Conservation (phyloP, 768 basidiomycete genomes). For the Amanita exitialis region DNA sequence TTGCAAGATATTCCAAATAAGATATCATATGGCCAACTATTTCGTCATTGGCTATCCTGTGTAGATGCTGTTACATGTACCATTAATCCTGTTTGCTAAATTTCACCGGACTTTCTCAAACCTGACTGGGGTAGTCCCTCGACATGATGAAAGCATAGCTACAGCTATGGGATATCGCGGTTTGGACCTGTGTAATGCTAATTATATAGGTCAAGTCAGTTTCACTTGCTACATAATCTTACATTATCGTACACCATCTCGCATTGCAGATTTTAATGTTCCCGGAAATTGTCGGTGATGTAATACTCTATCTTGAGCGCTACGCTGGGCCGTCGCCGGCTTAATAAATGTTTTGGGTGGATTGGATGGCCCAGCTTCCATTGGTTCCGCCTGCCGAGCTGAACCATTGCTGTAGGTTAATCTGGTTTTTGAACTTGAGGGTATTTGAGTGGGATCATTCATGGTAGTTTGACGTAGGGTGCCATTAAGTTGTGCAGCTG, state of each 20-base stretch:
- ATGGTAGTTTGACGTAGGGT: neutral
- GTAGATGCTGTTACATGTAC: conserved; percentile 10
- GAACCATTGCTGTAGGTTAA: neutral
- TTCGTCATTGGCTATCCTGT: conserved; percentile 14
- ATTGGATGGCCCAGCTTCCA: neutral
- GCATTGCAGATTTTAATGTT: conserved; percentile 6
- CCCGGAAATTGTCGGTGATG: conserved; percentile 5
- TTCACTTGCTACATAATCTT: neutral
- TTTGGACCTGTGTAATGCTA: neutral
- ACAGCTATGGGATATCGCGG: neutral
- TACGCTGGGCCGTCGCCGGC: neutral
- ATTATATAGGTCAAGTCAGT: neutral
- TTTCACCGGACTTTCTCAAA: neutral
- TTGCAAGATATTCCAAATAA: neutral
- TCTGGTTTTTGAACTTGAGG: conserved; percentile 3
- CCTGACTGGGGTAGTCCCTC: neutral
- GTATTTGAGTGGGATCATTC: neutral
- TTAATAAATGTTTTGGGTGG: neutral
- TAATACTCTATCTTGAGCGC: neutral
- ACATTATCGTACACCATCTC: conserved; percentile 4
- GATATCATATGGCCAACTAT: conserved; percentile 1
- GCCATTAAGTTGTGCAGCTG: conserved; percentile 4
- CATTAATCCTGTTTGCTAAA: conserved; percentile 6
- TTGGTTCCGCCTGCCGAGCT: conserved; percentile 1
- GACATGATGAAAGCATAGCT: neutral